Base-by-base conservation (phyloP, 176 grass and related monocot species). In the Ensete glaucum region DNA sequence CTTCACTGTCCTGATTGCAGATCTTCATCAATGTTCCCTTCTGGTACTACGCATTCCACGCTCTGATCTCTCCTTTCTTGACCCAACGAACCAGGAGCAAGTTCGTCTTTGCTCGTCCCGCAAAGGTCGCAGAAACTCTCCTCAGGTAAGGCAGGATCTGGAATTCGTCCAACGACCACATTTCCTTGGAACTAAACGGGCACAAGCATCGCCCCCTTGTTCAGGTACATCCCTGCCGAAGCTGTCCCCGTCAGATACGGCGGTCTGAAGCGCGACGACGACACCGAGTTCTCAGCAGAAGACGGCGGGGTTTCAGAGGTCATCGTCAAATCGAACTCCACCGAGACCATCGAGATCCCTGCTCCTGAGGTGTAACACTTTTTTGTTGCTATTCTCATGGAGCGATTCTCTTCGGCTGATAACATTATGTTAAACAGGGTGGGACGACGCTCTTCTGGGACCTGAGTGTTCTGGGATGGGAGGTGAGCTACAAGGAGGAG, bases 41-140 rank as follows among this genome's bases (percentile, higher is more conserved):
- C 75, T 98, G 90, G 86, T 98, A 98, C 82, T 89, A 91, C 67
- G 95, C 95, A 15, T 88, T 93, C 82, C 93, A 86, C 66, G 66
- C 95, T 76, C 60, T 98, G 24, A 66, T 98, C 50, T 91, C 87
- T 73, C 95, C 95, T 24, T 98, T 98, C 88, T 74, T 98, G 73
- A 93, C 95, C 23, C 90, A 98, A 80, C 80, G 95, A 81, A 98
- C 95, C 64, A 98, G 91, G 84, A 98, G 90, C 90, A 98, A 93
- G 76, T 87, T 98, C 53, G 86, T 98, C 53, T 73, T 93, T 16
- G 88, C 90, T 27, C 88, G 95, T 24, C 86, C 95, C 0, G 65
- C 90, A 27, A 98, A 83, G 78, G 91, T 92, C 76, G 86, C 82
- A 1, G 95, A 98, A 66, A 94, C 90, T 69, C 90, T 98, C 58